Conservation (phyloP, 208 protist genomes). For the Trypanosoma caninum region DNA sequence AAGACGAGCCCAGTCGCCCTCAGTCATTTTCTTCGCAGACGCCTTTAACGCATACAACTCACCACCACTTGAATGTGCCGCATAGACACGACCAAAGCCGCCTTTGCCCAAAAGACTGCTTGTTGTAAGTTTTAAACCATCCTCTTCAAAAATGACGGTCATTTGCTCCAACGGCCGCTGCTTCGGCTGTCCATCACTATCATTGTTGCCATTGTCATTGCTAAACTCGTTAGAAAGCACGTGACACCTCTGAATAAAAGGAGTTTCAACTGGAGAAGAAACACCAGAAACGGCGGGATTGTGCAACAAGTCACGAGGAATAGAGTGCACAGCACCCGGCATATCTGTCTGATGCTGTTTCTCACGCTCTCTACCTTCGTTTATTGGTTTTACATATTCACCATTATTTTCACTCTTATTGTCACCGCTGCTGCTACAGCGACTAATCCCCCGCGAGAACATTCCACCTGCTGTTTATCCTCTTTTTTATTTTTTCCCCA, state of each 20-base stretch:
- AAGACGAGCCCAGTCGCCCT: constrained; percentile 78
- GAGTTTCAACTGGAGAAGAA: constrained; percentile 57
- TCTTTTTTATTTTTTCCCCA: too few species aligned
- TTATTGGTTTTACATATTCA: background rate
- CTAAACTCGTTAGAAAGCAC: constrained; percentile 9
- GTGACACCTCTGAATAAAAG: constrained; percentile 71
- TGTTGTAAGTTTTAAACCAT: constrained; percentile 60
- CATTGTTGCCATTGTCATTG: constrained; percentile 18
- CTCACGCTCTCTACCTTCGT: constrained; percentile 1
- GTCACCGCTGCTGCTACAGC: background rate
- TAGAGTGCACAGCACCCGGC: constrained; percentile 36
- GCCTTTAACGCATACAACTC: constrained; percentile 83
- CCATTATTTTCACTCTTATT: background rate
- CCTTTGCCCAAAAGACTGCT: constrained; percentile 75
- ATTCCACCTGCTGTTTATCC: too few species aligned
- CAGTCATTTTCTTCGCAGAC: constrained; percentile 79
- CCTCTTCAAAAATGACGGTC: constrained; percentile 69
- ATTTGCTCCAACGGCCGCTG: constrained; percentile 67
- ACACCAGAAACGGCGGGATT: constrained; percentile 65
- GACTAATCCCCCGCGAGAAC: too few species aligned
- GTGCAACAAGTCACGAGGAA: constrained; percentile 68
- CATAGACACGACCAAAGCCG: constrained; percentile 82
- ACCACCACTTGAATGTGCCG: constrained; percentile 62
- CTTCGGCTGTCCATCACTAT: constrained; percentile 39
- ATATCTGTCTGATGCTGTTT: constrained; percentile 15